These are phyloP conservation scores for Acanthamoeba lenticulata DNA, from an alignment of 208 protist genomes.

Conservation along the genomic window DNA sequence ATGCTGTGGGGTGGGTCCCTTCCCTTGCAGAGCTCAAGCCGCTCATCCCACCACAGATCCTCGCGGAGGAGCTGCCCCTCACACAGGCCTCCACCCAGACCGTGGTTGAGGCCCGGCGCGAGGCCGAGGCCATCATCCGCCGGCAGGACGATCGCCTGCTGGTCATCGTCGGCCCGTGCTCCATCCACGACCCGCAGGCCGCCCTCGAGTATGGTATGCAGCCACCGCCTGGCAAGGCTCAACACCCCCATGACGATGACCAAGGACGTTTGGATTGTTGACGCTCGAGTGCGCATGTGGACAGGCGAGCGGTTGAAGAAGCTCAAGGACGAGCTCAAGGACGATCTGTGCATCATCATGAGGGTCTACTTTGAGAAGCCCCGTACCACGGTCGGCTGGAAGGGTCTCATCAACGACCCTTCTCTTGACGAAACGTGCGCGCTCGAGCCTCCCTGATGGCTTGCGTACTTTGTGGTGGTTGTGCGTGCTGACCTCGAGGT, in stretches of 20 bases:
- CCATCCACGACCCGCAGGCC: conserved; percentile 86
- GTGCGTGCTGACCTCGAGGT: neutral
- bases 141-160: conserved; percentile 80
- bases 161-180: conserved; percentile 88
- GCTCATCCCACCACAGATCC: conserved; percentile 79
- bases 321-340: conserved; percentile 54
- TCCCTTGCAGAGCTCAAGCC: conserved; percentile 69
- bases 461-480: neutral
- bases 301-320: conserved; percentile 5
- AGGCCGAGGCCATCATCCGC: conserved; percentile 61
- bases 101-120: conserved; percentile 63
- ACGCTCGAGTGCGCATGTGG: neutral
- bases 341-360: conserved; percentile 88
- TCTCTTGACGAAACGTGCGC: conserved; percentile 80
- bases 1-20: no score
- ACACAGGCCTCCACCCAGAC: conserved; percentile 59
- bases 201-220: conserved; percentile 85
- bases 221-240: no score
- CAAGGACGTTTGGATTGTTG: neutral
- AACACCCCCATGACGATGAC: neutral
- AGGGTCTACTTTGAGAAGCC: conserved; percentile 91
- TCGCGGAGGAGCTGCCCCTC: conserved; percentile 81
- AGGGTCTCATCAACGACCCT: conserved; percentile 91
- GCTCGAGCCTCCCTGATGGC: neutral
- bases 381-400: conserved; percentile 88